Base-by-base conservation (phyloP, 139 green algal species). In the Micractinium conductrix region DNA sequence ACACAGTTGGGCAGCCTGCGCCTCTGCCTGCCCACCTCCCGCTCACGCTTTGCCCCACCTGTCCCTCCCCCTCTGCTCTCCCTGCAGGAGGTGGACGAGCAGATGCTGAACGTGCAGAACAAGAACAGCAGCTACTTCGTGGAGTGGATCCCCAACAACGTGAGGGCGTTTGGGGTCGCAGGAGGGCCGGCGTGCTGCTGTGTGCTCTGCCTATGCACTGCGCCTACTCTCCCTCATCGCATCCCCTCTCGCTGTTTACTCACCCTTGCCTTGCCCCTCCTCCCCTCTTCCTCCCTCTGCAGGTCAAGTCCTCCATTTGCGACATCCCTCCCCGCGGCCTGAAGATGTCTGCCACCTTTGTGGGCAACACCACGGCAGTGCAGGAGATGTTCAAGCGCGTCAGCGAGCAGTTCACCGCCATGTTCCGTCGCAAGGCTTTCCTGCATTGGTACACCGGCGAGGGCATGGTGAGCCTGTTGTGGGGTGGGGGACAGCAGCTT, bases 401-500 rank as follows among this genome's bases (percentile, higher is more conserved):
- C 75, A 91, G 84, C 62, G 97, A 99, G 94, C 97, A 99, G 93
- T 99, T 99, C 92, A 99, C 97, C 44, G 97, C 96, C 85, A 99
- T 99, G 97, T 99, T 99, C 96, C 89, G 97, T 53, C 93, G 97
- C 84, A 99, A 99, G 92, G 97, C 97, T 45, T 99, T 99, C 96
- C 91, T 99, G n/a, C 97, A 99, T 92, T 99, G 97, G 97, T 99
- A 99, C 95, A 99, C 97, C 30, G 97, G 90, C 37, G 97, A 99
- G 94, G 97, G 97, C 88, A 99, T 99, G 74, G 40, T 53, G 70
- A 72, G 65, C 35, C 24, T 33, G n/a, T 33, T 17, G 9, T 6
- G n/a, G 33, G 65, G 65, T 12, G 24, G 53, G 10, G 53, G 53
- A 30, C n/a, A 30, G 19, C 53, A 22, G 48, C 48, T 14, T 22